These are phyloP conservation scores for Tuber indicum DNA, from an alignment of 495 filamentous ascomycete species.

Conservation along the genomic window DNA sequence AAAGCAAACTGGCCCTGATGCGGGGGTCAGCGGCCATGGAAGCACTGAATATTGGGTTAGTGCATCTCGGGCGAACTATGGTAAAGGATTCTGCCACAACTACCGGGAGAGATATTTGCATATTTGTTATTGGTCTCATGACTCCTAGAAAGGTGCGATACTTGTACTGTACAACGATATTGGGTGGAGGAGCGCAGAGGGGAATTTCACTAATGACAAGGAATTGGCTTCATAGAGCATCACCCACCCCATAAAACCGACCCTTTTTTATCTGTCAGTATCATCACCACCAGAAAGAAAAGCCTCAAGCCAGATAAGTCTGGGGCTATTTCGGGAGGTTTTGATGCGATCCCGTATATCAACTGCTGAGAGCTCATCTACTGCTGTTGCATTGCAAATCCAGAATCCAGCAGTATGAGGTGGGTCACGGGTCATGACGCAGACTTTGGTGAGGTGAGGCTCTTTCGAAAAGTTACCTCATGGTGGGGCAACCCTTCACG, in stretches of 20 bases:
- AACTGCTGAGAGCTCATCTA: not conserved
- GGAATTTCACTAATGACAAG: not conserved
- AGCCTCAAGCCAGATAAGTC: not conserved
- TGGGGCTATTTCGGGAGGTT: not conserved
- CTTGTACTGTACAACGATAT: not conserved
- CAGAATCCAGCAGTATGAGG: not conserved
- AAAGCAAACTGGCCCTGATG: not conserved
- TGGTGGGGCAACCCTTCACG: not conserved
- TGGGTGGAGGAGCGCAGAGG: not conserved
- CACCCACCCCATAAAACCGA: not conserved
- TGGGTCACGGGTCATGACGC: conserved; percentile 2
- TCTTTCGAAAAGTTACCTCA: not conserved
- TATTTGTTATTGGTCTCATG: not conserved
- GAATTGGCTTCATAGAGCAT: not conserved
- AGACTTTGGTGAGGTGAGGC: not conserved
- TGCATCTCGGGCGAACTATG: not conserved
- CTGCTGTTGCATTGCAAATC: not conserved
- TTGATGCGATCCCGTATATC: not conserved
- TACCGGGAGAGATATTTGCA: not conserved
- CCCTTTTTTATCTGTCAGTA: not conserved
- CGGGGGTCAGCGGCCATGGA: not conserved
- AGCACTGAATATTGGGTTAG: not conserved
- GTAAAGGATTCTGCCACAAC: not conserved
- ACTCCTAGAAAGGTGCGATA: not conserved
- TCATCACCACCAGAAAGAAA: not conserved